A percentile compares a stretch with the other conserved stretches of the same genome.
Conservation (phyloP, 2,329 filamentous ascomycete species). For the Dothidotthia symphoricarpi region DNA sequence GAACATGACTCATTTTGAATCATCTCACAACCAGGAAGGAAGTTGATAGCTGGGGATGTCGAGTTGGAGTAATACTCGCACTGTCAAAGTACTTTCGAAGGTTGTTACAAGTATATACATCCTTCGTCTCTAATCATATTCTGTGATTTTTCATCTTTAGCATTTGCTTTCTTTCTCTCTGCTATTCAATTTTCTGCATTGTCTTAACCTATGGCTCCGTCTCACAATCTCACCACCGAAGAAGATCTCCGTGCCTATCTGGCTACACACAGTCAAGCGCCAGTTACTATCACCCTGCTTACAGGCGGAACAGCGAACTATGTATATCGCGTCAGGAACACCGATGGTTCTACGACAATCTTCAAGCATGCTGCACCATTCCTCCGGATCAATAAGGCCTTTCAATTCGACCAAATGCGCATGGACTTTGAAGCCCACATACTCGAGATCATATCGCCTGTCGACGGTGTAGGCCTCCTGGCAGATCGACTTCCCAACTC, state of each 20-base stretch:
- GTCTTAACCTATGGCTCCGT: neutral
- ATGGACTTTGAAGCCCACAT: slow-evolving; percentile 39
- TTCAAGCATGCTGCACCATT: slow-evolving; percentile 40
- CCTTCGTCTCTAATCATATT: too few relatives aligned
- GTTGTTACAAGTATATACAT: too few relatives aligned
- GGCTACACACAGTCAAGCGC: slow-evolving; percentile 1
- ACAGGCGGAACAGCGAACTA: slow-evolving; percentile 39
- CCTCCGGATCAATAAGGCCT: slow-evolving; percentile 20
- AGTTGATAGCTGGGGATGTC: too few relatives aligned
- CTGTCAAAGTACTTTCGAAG: too few relatives aligned
- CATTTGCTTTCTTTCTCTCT: neutral
- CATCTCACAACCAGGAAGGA: neutral
- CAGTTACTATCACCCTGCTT: slow-evolving; percentile 17
- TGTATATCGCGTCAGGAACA: slow-evolving; percentile 31
- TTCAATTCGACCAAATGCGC: slow-evolving; percentile 27
- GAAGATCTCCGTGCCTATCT: slow-evolving; percentile 25
- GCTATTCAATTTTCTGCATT: neutral
- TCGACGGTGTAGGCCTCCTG: slow-evolving; percentile 3
- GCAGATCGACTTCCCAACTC: slow-evolving; percentile 1
- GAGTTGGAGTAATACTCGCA: neutral
- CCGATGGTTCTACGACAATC: slow-evolving; percentile 18
- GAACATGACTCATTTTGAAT: neutral
- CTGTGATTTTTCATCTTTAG: too few relatives aligned
- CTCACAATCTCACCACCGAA: slow-evolving; percentile 18
- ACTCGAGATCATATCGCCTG: slow-evolving; percentile 16